Evolutionary conservation across 495 filamentous ascomycete species (phyloP), one percentile per base, ranked within the genome.

Genomic region (Trichoderma reesei): DNA sequence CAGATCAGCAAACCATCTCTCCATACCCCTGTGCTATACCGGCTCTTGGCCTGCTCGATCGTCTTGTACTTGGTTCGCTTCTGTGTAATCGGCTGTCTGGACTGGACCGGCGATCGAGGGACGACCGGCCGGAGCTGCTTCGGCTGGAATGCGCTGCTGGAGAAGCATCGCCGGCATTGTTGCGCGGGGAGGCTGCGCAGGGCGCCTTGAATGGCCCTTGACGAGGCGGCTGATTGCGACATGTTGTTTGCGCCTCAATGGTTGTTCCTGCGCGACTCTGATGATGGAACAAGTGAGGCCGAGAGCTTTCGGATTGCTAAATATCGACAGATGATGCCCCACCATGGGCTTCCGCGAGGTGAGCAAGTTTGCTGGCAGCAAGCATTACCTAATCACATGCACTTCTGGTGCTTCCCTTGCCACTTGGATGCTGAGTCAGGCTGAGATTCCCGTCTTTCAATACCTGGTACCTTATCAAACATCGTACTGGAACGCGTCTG

Each of bases 41-140:
- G 68, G 61, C 79, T 82, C 63, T 75, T 75, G 59, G 81, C 81
- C 68, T 84, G 80, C 66, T 84, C 77, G 1, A 84, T 78, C 26
- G 82, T 83, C 72, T 82, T 83, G 65, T 70, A 77, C 63, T 76
- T 75, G 61, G 69, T 69, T 33, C 72, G 60, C 63, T 68, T 66
- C 63, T 76, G 75, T 46, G 61, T 63, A 66, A 72, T 68, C 65
- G 73, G 70, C 67, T 75, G 74, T 34, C 51, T 14, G n/a, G 34
- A 41, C 36, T 59, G 63, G 26, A 42, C 41, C 9, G 63, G 54
- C 39, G 38, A 34, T 20, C n/a, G 34, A 13, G 63, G 44, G 10
- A 56, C 34, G 3, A 18, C 36, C 20, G 63, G 63, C n/a, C 63
- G 63, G 14, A 64, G 41, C 34, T 64, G 62, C 44, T 64, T 54